phyloP scores from a whole-genome alignment of 441 rosid genomes.

The Sinapis alba region DNA sequence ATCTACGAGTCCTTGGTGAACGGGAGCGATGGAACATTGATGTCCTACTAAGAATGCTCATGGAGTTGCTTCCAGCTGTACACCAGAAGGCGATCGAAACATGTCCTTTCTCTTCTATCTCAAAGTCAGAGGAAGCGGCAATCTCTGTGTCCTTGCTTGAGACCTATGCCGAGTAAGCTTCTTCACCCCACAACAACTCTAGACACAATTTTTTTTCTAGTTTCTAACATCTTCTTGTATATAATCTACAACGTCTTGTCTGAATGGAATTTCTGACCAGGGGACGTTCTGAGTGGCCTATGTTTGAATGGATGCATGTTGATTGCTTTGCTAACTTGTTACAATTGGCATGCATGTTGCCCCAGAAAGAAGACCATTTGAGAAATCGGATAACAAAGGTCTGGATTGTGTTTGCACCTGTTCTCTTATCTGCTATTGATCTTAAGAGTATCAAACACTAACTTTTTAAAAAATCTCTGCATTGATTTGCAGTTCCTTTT shows the following conservation, averaged over 20 bases:
- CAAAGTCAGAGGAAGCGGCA: slow-evolving; percentile 47
- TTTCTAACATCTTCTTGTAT: slow-evolving; percentile 7
- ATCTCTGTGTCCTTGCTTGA: slow-evolving; percentile 68
- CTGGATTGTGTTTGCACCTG: slow-evolving; percentile 15
- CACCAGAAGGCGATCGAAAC: slow-evolving; percentile 78
- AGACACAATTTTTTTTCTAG: slow-evolving; percentile 9
- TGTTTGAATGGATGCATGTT: slow-evolving; percentile 92
- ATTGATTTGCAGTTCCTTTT: slow-evolving; percentile 73
- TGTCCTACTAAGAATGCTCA: slow-evolving; percentile 84
- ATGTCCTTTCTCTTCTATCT: slow-evolving; percentile 74
- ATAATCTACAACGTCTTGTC: slow-evolving; percentile 12
- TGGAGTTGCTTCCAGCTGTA: slow-evolving; percentile 78
- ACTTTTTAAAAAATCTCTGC: background rate
- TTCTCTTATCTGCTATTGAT: slow-evolving; percentile 22
- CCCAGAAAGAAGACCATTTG: slow-evolving; percentile 88
- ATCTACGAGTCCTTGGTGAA: slow-evolving; percentile 89
- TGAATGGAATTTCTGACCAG: slow-evolving; percentile 48
- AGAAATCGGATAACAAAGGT: slow-evolving; percentile 88
- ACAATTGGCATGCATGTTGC: slow-evolving; percentile 79
- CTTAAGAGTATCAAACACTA: slow-evolving; percentile 2
- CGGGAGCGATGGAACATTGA: slow-evolving; percentile 95
- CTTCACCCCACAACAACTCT: slow-evolving; percentile 22
- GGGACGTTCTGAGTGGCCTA: slow-evolving; percentile 82
- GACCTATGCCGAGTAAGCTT: slow-evolving; percentile 69
- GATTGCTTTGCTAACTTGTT: slow-evolving; percentile 90